phyloP scores from a whole-genome alignment of 306 rosid species.

The Cucumis hystrix region DNA sequence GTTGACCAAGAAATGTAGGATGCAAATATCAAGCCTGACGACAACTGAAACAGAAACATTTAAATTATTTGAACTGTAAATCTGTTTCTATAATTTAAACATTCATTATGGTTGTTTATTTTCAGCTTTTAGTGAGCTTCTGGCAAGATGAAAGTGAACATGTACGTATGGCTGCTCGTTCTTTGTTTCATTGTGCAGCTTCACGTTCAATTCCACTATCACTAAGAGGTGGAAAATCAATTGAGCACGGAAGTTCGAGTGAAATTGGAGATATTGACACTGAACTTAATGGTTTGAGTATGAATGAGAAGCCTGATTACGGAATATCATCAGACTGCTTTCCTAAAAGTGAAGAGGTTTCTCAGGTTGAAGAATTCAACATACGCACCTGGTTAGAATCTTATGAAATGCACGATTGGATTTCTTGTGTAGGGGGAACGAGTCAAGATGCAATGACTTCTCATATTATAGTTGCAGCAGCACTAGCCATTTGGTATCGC shows the following conservation, averaged over 20 bases:
- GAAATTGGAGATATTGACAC: constrained; percentile 23
- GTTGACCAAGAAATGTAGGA: neutral
- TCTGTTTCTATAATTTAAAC: neutral
- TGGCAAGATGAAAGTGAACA: constrained; percentile 98
- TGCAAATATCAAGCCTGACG: neutral
- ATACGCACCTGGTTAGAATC: constrained; percentile 75
- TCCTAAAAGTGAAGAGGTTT: constrained; percentile 18
- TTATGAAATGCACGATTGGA: constrained; percentile 96
- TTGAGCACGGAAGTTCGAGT: constrained; percentile 19
- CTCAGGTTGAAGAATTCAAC: constrained; percentile 41
- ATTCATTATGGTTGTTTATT: neutral
- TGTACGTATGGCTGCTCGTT: constrained; percentile 94
- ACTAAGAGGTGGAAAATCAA: constrained; percentile 34
- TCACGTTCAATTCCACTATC: constrained; percentile 78
- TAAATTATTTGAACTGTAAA: neutral
- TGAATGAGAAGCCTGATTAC: constrained; percentile 24
- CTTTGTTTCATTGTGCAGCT: constrained; percentile 94
- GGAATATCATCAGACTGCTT: constrained; percentile 1
- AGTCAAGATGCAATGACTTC: constrained; percentile 98
- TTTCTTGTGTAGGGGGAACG: constrained; percentile 92
- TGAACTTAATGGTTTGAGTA: constrained; percentile 15
- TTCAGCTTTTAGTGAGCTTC: constrained; percentile 89
- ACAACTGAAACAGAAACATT: neutral
- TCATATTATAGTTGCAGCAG: constrained; percentile 89
- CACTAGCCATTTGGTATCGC: constrained; percentile 96